A percentile compares a stretch with the other conserved stretches of the same genome.
phyloP scores from a whole-genome alignment of 148 eudicot genomes.

The Arbutus unedo region DNA sequence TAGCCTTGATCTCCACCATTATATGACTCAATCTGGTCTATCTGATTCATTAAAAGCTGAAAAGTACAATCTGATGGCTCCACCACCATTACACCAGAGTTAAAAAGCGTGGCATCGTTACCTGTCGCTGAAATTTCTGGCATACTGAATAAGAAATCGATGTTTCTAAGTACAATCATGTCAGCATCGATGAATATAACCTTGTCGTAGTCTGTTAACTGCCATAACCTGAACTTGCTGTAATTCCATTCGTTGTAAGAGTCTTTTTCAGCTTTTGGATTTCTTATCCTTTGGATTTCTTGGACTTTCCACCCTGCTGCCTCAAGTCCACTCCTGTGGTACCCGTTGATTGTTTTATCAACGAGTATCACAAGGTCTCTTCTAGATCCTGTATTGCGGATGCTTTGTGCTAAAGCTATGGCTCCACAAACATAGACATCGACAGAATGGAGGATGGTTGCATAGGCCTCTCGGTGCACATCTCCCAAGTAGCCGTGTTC shows the following conservation, averaged over 20 bases:
- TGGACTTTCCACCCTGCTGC: slow-evolving; percentile 84
- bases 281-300: slow-evolving; percentile 69
- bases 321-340: slow-evolving; percentile 72
- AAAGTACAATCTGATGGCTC: slow-evolving; percentile 92
- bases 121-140: slow-evolving; percentile 89
- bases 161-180: slow-evolving; percentile 62
- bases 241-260: slow-evolving; percentile 95
- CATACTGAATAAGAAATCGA: slow-evolving; percentile 72
- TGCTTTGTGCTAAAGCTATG: slow-evolving; percentile 86
- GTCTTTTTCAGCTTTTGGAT: slow-evolving; percentile 85
- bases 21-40: slow-evolving; percentile 70
- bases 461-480: slow-evolving; percentile 68
- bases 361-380: slow-evolving; percentile 82
- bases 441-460: slow-evolving; percentile 87
- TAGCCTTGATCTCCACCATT: slow-evolving; percentile 97
- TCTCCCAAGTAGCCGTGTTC: slow-evolving; percentile 40
- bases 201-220: slow-evolving; percentile 79
- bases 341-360: slow-evolving; percentile 66
- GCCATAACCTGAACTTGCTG: slow-evolving; percentile 95
- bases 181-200: slow-evolving; percentile 91
- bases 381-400: slow-evolving; percentile 73
- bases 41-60: slow-evolving; percentile 65
- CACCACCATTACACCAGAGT: slow-evolving; percentile 93
- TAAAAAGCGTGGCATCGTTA: slow-evolving; percentile 70
- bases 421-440: slow-evolving; percentile 88